Percentiles rank a stretch among this genome's conserved stretches.
phyloP scores from a whole-genome alignment of 257 asterid species.

The Hygrophila difformis region DNA sequence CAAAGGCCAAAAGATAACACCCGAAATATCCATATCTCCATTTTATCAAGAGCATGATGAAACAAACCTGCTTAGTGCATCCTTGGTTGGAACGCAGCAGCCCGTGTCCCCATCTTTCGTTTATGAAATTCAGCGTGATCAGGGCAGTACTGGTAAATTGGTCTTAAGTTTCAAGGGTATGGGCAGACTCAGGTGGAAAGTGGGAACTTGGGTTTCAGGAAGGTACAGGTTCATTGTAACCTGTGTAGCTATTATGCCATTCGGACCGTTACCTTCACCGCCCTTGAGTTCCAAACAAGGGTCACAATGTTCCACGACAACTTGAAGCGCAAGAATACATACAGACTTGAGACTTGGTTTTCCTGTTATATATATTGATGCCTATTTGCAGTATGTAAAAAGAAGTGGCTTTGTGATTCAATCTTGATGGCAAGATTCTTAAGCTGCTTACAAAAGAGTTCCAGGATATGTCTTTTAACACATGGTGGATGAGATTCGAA shows the following conservation, averaged over 20 bases:
- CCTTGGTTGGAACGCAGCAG: constrained; percentile 43
- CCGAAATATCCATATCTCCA: constrained; percentile 46
- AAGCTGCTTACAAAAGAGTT: no score
- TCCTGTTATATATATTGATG: background rate
- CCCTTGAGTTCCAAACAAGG: constrained; percentile 52
- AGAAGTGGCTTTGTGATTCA: no score
- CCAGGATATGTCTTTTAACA: no score
- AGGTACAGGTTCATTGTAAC: constrained; percentile 61
- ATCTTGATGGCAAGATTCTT: no score
- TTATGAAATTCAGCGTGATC: constrained; percentile 56
- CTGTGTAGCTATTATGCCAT: constrained; percentile 62
- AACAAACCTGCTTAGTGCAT: constrained; percentile 47
- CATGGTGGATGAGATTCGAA: no score
- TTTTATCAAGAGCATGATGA: constrained; percentile 74
- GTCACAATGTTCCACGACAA: constrained; percentile 59
- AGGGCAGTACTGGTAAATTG: constrained; percentile 42
- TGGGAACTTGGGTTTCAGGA: constrained; percentile 92
- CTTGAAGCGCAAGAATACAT: constrained; percentile 25
- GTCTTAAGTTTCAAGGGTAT: constrained; percentile 38
- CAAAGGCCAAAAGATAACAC: constrained; percentile 59
- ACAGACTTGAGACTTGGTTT: no score
- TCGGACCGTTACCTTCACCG: constrained; percentile 51
- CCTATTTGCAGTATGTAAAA: no score
- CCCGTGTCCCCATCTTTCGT: constrained; percentile 73
- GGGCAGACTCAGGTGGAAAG: constrained; percentile 82